Evolutionary conservation across 176 grass and related monocot species (phyloP).

Genomic region (Hsuehochloa calcarea): DNA sequence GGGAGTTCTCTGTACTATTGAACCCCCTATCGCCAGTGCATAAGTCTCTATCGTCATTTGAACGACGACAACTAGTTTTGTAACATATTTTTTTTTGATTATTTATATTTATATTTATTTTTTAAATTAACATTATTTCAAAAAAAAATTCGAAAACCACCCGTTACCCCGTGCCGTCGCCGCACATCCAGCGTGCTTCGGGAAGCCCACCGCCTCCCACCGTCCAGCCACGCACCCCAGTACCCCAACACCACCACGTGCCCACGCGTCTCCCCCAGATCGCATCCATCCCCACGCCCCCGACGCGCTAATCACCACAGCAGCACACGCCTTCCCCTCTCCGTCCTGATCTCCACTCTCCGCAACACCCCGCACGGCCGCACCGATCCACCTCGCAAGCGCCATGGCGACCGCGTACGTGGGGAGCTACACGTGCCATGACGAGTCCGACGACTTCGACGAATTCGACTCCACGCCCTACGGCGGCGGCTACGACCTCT

Average conservation of each 20-base stretch:
- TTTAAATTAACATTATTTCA: no score
- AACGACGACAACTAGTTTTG: no score
- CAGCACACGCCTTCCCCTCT: background rate
- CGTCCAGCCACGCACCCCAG: background rate
- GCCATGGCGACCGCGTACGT: constrained; percentile 34
- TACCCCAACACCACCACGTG: constrained; percentile 13
- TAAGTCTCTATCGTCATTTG: no score
- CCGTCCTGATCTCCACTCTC: background rate
- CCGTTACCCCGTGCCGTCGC: background rate
- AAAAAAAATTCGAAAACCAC: no score
- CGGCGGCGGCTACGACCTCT: constrained; percentile 83
- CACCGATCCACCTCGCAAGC: background rate
- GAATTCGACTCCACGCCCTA: constrained; percentile 92
- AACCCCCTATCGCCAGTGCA: no score
- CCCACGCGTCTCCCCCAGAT: constrained; percentile 23
- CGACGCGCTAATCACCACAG: constrained; percentile 3
- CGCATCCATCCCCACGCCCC: background rate
- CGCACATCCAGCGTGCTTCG: background rate
- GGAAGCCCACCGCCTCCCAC: background rate
- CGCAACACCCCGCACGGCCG: background rate
- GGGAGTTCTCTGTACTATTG: no score
- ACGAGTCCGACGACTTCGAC: constrained; percentile 76
- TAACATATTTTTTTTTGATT: no score
- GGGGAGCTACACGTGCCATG: background rate
- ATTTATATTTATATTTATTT: no score